phyloP scores from a whole-genome alignment of 148 eudicot genomes.

The Rhododendron simsii region DNA sequence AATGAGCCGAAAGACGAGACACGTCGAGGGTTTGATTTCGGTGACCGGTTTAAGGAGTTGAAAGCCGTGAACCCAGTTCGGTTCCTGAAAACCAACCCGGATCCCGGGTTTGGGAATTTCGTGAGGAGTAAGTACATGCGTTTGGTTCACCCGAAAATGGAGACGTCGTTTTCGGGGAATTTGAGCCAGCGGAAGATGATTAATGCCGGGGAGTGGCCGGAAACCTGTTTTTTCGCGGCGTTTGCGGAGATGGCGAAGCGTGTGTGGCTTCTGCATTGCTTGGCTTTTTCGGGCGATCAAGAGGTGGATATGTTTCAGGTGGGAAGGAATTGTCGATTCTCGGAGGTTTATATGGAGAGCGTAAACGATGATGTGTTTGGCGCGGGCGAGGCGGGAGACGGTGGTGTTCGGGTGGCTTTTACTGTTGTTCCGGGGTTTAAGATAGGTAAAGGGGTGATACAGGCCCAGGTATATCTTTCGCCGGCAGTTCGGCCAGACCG shows the following conservation, averaged over 20 bases:
- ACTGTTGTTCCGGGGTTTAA: conserved; percentile 89
- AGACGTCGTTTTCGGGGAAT: conserved; percentile 73
- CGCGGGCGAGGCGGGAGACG: conserved; percentile 3
- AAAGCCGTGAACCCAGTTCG: conserved; percentile 33
- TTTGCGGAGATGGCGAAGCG: conserved; percentile 76
- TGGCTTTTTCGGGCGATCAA: conserved; percentile 50
- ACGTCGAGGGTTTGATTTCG: conserved; percentile 15
- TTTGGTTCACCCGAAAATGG: conserved; percentile 87
- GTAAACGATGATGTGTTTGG: conserved; percentile 32
- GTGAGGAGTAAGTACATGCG: conserved; percentile 57
- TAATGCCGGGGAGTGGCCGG: conserved; percentile 58
- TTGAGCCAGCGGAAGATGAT: conserved; percentile 69
- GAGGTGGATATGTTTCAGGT: conserved; percentile 68
- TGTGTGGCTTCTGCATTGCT: conserved; percentile 74
- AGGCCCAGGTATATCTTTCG: conserved; percentile 64
- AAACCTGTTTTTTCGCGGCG: conserved; percentile 49
- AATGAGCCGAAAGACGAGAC: conserved; percentile 6
- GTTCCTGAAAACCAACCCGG: conserved; percentile 36
- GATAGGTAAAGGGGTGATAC: conserved; percentile 73
- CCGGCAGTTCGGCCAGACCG: conserved; percentile 22
- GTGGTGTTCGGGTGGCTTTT: conserved; percentile 43
- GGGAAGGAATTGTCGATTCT: conserved; percentile 46
- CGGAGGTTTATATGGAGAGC: conserved; percentile 89
- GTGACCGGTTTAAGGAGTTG: conserved; percentile 40
- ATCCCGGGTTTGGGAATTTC: conserved; percentile 51